Evolutionary conservation across 768 basidiomycete species (phyloP), one percentile per base, ranked within the genome.

Genomic region (Tulasnella sp.): DNA sequence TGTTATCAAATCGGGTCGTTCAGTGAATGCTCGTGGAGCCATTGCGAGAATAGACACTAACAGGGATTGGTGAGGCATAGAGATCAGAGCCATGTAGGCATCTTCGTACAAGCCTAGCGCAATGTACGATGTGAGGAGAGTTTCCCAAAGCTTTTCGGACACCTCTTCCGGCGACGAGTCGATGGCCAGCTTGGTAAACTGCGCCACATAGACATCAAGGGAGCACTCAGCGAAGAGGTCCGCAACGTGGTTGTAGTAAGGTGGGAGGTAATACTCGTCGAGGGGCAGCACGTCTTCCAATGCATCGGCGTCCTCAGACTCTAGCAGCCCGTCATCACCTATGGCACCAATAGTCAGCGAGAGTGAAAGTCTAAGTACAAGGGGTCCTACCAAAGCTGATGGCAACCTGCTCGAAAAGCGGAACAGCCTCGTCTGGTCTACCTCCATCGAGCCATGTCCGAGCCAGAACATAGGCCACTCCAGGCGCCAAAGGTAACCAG

Each of bases 401-500:
- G 35, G 91, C 91, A 26, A 95, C 84, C 81, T 89, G 91, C 83
- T 96, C 91, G 81, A 98, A 85, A 67, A 91, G 83, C 77, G 86
- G 85, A 0, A 91, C 89, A 1, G 94, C 93, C 80, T 96, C 94
- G 73, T 92, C 93, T 37, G 88, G 85, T 46, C 91, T 88, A 5
- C 92, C 91, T 42, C 89, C 84, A 80, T 89, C 87, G 69, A 95
- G 83, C 86, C 88, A 89, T 9, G 94, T 85, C 80, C 90, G 86
- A 6, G 91, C 90, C 51, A 89, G 87, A 51, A 96, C 88, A 83
- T 94, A 97, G 40, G 88, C 87, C 72, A 90, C 90, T 4, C 89
- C 93, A 37, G 95, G 90, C 20, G 92, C 92, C 70, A 91, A 86
- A 15, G 95, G 95, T 37, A 96, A 87, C 90, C 92, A 92, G 32